These are phyloP conservation scores for Tympanopsis confertula DNA, from an alignment of 2,329 filamentous ascomycete species.

Conservation along the genomic window DNA sequence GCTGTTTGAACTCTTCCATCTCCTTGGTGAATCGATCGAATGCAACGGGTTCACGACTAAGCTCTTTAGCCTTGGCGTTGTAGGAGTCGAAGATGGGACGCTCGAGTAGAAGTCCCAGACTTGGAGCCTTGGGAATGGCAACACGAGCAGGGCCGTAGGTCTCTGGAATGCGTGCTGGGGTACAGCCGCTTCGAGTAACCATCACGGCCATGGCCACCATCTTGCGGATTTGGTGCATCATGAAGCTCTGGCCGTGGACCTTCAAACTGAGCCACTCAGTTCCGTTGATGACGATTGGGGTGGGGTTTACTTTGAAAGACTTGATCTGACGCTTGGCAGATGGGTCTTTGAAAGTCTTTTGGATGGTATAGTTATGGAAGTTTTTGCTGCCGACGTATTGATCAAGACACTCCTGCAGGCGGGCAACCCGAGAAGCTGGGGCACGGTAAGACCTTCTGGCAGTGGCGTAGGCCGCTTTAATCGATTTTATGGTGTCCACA, in stretches of 20 bases:
- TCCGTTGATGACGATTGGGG: conserved; percentile 74
- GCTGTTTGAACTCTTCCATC: conserved; percentile 80
- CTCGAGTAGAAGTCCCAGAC: conserved; percentile 77
- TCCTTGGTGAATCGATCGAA: conserved; percentile 63
- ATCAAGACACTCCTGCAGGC: conserved; percentile 64
- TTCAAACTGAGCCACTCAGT: conserved; percentile 94
- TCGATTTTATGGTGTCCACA: conserved; percentile 56
- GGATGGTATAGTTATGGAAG: conserved; percentile 96
- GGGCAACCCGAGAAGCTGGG: conserved; percentile 55
- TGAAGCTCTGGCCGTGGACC: conserved; percentile 95
- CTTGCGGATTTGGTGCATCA: conserved; percentile 99
- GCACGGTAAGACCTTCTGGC: conserved; percentile 82
- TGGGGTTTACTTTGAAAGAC: conserved; percentile 68
- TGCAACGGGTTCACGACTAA: conserved; percentile 59
- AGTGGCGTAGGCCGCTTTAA: conserved; percentile 70
- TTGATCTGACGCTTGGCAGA: conserved; percentile 86
- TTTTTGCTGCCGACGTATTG: conserved; percentile 76
- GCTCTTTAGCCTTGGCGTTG: conserved; percentile 60
- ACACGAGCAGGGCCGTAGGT: conserved; percentile 65
- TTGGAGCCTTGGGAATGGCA: conserved; percentile 87
- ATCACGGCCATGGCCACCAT: conserved; percentile 92
- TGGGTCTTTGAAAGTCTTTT: conserved; percentile 70
- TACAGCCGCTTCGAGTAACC: conserved; percentile 72
- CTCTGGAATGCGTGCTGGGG: conserved; percentile 57
- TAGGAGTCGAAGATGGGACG: conserved; percentile 84